Evolutionary conservation across 2,329 filamentous ascomycete species (phyloP).

Genomic region (Septoria linicola): DNA sequence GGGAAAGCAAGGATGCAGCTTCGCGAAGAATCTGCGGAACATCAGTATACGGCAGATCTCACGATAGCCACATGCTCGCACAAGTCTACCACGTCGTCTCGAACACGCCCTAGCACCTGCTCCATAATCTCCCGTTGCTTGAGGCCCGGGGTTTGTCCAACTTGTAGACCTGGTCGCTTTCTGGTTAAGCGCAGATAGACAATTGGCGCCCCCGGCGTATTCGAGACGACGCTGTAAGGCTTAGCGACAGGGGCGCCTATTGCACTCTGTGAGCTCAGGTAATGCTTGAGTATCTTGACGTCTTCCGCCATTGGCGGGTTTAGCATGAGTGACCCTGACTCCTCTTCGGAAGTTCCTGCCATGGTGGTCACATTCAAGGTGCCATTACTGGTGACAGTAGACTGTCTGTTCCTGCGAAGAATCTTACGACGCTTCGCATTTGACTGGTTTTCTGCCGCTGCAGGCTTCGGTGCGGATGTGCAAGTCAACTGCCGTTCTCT

Average conservation of each 20-base stretch:
- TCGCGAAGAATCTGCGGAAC: conserved; percentile 41
- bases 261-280: conserved; percentile 37
- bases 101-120: conserved; percentile 42
- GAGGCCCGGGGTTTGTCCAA: conserved; percentile 38
- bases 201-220: conserved; percentile 43
- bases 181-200: conserved; percentile 50
- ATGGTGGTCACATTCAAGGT: conserved; percentile 31
- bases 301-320: conserved; percentile 45
- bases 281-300: conserved; percentile 42
- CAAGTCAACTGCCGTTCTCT: conserved; percentile 41
- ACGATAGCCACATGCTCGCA: conserved; percentile 1
- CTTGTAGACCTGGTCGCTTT: conserved; percentile 46
- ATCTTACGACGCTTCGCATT: conserved; percentile 16
- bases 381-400: background rate
- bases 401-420: conserved; percentile 2
- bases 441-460: background rate
- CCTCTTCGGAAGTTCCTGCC: conserved; percentile 30
- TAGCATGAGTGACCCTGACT: conserved; percentile 42
- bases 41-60: background rate
- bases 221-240: conserved; percentile 53
- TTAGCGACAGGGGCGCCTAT: conserved; percentile 34
- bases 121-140: conserved; percentile 44
- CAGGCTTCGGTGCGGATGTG: conserved; percentile 32
- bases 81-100: conserved; percentile 44
- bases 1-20: conserved; percentile 42